Evolutionary conservation across 257 asterid genomes (phyloP).

Genomic region (Solanum chaucha): DNA sequence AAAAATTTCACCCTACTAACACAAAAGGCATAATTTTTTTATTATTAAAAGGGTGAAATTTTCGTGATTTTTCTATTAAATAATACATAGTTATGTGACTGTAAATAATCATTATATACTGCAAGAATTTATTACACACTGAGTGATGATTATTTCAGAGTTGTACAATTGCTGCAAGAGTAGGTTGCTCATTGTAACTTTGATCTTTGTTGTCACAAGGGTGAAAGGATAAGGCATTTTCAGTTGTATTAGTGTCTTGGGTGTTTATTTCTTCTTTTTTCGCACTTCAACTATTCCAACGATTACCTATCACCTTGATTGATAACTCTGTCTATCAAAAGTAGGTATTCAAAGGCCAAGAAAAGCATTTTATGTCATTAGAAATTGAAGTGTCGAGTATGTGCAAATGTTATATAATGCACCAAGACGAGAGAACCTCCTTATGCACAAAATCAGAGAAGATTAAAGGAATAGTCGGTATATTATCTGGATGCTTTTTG

Average conservation of each 20-base stretch:
- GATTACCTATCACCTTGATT: too few relatives aligned
- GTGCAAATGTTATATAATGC: neutral
- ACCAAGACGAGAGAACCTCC: neutral
- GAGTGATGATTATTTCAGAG: too few relatives aligned
- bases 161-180: neutral
- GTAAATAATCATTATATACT: too few relatives aligned
- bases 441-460: neutral
- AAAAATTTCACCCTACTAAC: neutral
- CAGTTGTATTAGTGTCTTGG: too few relatives aligned
- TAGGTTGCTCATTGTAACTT: neutral
- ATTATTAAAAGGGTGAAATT: neutral
- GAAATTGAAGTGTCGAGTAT: neutral
- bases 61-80: too few relatives aligned
- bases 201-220: too few relatives aligned
- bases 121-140: too few relatives aligned
- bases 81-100: too few relatives aligned
- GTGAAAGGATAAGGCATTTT: too few relatives aligned
- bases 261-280: neutral
- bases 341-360: neutral
- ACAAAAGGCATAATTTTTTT: neutral
- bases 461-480: neutral
- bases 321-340: too few relatives aligned
- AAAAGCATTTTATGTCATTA: neutral
- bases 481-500: neutral
- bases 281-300: neutral